Conservation (phyloP, 2,329 filamentous ascomycete genomes). For the Talaromyces funiculosus region DNA sequence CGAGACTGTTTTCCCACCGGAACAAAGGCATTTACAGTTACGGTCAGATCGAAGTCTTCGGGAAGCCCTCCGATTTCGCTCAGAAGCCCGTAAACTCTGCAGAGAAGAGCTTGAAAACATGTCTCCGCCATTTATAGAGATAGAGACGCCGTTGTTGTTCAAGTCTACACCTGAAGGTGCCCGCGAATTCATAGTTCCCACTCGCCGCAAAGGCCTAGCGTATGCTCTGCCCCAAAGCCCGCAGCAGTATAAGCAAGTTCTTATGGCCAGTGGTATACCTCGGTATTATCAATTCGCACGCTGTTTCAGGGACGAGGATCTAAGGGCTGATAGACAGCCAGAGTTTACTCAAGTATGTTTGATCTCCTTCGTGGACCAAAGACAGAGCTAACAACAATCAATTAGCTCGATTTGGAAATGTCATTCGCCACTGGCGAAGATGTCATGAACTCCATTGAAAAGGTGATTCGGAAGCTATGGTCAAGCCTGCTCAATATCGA, state of each 20-base stretch:
- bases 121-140: conserved; percentile 59
- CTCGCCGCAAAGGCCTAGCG: conserved; percentile 65
- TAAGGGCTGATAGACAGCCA: conserved; percentile 85
- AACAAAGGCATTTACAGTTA: conserved; percentile 77
- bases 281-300: conserved; percentile 89
- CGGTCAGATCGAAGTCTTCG: conserved; percentile 65
- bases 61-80: conserved; percentile 65
- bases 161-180: conserved; percentile 97
- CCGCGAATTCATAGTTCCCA: conserved; percentile 89
- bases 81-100: conserved; percentile 51
- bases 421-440: conserved; percentile 68
- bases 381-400: not conserved
- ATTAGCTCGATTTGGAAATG: conserved; percentile 86
- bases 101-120: conserved; percentile 51
- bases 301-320: conserved; percentile 93
- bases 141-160: conserved; percentile 92
- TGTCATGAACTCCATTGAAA: conserved; percentile 57
- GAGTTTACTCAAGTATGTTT: conserved; percentile 79
- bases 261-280: conserved; percentile 82
- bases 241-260: conserved; percentile 96
- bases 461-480: conserved; percentile 54
- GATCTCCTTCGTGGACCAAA: not conserved
- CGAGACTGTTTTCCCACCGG: conserved; percentile 66
- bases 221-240: conserved; percentile 95
- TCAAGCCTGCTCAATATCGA: conserved; percentile 42